Percentiles rank a stretch among this genome's conserved stretches.
Evolutionary conservation across 257 asterid species (phyloP).

Genomic region (Echites panduratus): DNA sequence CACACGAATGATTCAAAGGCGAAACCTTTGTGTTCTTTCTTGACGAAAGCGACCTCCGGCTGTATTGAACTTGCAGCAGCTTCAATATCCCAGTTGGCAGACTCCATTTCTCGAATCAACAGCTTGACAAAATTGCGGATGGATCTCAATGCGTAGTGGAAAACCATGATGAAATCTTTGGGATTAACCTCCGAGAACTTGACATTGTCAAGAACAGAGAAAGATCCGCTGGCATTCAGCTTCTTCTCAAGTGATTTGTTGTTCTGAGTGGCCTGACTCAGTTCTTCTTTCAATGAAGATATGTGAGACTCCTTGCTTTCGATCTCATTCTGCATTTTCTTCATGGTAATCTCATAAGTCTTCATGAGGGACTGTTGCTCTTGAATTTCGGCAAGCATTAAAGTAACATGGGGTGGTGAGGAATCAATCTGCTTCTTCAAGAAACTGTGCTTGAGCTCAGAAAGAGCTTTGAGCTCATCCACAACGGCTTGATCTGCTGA

Average conservation of each 20-base stretch:
- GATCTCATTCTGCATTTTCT: slow-evolving; percentile 76
- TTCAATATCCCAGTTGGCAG: slow-evolving; percentile 80
- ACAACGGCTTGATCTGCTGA: slow-evolving; percentile 88
- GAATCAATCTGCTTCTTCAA: slow-evolving; percentile 65
- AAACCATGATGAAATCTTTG: slow-evolving; percentile 57
- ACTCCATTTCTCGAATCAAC: slow-evolving; percentile 68
- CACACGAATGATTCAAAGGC: slow-evolving; percentile 82
- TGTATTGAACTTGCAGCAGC: slow-evolving; percentile 67
- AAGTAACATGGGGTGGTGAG: slow-evolving; percentile 86
- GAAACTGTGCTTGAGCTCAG: slow-evolving; percentile 65
- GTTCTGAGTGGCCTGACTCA: slow-evolving; percentile 25
- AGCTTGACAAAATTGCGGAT: slow-evolving; percentile 57
- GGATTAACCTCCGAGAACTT: slow-evolving; percentile 39
- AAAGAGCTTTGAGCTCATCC: slow-evolving; percentile 61
- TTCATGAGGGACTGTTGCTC: slow-evolving; percentile 93
- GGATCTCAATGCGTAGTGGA: slow-evolving; percentile 66
- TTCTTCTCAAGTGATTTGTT: slow-evolving; percentile 58
- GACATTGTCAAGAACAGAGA: slow-evolving; percentile 65
- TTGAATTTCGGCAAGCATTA: slow-evolving; percentile 89
- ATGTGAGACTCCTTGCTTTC: slow-evolving; percentile 41
- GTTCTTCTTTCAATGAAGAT: slow-evolving; percentile 20
- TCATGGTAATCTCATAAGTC: slow-evolving; percentile 92
- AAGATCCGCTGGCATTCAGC: slow-evolving; percentile 73
- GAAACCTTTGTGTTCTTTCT: slow-evolving; percentile 52
- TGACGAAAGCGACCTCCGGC: slow-evolving; percentile 35